A percentile compares a stretch with the other conserved stretches of the same genome.
Evolutionary conservation across 2,329 filamentous ascomycete genomes (phyloP).

Genomic region (Aspergillus viridinutans): DNA sequence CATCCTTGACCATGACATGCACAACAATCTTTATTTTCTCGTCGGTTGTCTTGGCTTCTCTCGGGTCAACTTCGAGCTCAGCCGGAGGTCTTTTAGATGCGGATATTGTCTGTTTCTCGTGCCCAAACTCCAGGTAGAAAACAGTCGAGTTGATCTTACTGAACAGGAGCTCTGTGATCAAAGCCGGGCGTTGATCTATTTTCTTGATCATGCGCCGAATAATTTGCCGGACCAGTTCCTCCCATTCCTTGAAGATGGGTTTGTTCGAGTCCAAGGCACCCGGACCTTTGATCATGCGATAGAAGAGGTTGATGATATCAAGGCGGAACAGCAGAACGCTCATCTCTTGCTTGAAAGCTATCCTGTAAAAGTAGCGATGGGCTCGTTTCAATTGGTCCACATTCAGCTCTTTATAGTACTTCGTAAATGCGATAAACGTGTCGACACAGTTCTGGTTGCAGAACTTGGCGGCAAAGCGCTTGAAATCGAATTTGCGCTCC

Average conservation of each 20-base stretch:
- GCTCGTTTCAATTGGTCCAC: conserved; percentile 80
- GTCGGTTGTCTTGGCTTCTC: conserved; percentile 57
- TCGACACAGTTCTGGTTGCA: conserved; percentile 80
- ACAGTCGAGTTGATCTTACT: conserved; percentile 81
- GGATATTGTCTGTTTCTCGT: conserved; percentile 70
- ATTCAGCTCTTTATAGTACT: conserved; percentile 75
- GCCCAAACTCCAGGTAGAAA: conserved; percentile 85
- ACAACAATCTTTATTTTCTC: conserved; percentile 77
- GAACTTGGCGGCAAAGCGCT: conserved; percentile 74
- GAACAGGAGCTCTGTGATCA: conserved; percentile 89
- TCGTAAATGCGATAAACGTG: conserved; percentile 77
- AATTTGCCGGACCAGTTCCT: conserved; percentile 80
- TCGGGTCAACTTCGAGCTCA: conserved; percentile 76
- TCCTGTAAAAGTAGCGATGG: conserved; percentile 89
- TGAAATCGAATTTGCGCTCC: conserved; percentile 93
- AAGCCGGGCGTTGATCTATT: conserved; percentile 75
- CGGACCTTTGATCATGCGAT: conserved; percentile 88
- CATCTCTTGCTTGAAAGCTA: conserved; percentile 93
- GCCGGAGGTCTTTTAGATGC: conserved; percentile 67
- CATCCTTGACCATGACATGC: conserved; percentile 73
- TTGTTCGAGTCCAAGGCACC: conserved; percentile 66
- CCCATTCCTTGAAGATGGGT: conserved; percentile 79
- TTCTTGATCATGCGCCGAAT: conserved; percentile 78
- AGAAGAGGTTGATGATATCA: conserved; percentile 83
- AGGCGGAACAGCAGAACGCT: conserved; percentile 83